Percentiles rank a stretch among this genome's conserved stretches.
phyloP scores from a whole-genome alignment of 2,329 filamentous ascomycete species.

The Tolypocladium album region DNA sequence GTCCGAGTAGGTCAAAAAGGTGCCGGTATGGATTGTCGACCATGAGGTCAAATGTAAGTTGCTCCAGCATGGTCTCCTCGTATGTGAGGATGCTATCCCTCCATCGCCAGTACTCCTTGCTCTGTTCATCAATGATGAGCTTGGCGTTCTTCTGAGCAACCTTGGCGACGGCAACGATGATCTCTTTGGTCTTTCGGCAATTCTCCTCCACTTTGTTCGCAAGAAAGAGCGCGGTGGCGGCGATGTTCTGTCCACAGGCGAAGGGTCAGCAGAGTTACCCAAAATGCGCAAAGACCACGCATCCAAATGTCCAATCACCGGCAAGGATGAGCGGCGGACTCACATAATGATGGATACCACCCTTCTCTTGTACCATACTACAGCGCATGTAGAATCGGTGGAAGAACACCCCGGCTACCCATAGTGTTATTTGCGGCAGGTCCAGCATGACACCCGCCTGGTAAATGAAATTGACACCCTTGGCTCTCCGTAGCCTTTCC shows the following conservation, averaged over 20 bases:
- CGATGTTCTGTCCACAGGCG: constrained; percentile 51
- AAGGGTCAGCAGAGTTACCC: neutral
- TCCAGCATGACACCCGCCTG: constrained; percentile 90
- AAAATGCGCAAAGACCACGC: no score
- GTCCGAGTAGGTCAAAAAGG: constrained; percentile 70
- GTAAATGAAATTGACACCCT: constrained; percentile 93
- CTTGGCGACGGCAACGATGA: constrained; percentile 87
- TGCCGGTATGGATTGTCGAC: constrained; percentile 80
- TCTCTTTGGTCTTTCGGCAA: constrained; percentile 86
- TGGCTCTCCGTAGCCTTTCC: constrained; percentile 72
- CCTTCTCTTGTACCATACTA: constrained; percentile 65
- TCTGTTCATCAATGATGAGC: constrained; percentile 87
- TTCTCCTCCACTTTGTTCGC: constrained; percentile 98
- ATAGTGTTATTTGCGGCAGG: constrained; percentile 82
- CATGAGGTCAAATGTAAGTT: constrained; percentile 86
- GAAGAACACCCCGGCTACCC: constrained; percentile 88
- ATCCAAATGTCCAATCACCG: neutral
- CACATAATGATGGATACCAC: constrained; percentile 84
- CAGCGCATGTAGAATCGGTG: constrained; percentile 92
- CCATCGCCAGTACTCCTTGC: constrained; percentile 98
- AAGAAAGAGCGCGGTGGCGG: constrained; percentile 82
- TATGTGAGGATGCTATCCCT: constrained; percentile 85
- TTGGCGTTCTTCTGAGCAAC: constrained; percentile 91
- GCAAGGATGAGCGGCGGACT: constrained; percentile 19
- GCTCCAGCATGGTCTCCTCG: constrained; percentile 86